Evolutionary conservation across 805 yeast species (phyloP), one percentile per base, ranked within the genome.

Genomic region (Cephaloascus albidus): DNA sequence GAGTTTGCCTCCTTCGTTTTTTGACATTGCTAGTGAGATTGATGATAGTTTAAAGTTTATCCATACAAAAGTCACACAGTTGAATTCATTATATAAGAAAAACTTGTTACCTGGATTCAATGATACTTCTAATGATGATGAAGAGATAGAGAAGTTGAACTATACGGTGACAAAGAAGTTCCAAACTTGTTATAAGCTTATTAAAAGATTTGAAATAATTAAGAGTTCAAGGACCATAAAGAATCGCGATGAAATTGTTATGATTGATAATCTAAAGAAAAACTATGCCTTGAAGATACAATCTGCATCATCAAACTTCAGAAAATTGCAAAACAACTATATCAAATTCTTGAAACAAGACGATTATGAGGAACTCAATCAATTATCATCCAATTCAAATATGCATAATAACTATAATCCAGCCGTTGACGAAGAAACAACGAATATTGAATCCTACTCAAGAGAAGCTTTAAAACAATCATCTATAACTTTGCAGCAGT

Each of bases 291-390:
- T 82, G 35, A 79, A 81, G 55, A 80, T 93, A 18, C 98, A 93
- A 56, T 79, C 77, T 33, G 64, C 76, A 35, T 82, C 94, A 33
- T 74, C 89, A 16, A 73, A 70, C 38, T 93, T 89, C 60, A 66
- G 97, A 38, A 84, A 85, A 53, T 63, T 93, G 50, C 99, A 93
- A 57, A 86, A 90, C 52, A 80, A 83, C 46, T 93, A 93, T 52
- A 79, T 93, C 53, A 83, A 85, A 54, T 85, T 83, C 47, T 65
- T 90, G 42, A 78, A 84, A 47, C 85, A 85, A 45, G 96, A 85
- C 53, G 93, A 85, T 36, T 79, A 73, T 49, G 81, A 74, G 39
- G 58, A 52, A 43, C 68, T 28, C 28, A 33, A 10, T 26, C 54
- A 49, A 38, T 20, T 58, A 57, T 43, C 46, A 49, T 12, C 60